These are phyloP conservation scores for Irpex lacteus DNA, from an alignment of 1,284 basidiomycete species.

Conservation along the genomic window DNA sequence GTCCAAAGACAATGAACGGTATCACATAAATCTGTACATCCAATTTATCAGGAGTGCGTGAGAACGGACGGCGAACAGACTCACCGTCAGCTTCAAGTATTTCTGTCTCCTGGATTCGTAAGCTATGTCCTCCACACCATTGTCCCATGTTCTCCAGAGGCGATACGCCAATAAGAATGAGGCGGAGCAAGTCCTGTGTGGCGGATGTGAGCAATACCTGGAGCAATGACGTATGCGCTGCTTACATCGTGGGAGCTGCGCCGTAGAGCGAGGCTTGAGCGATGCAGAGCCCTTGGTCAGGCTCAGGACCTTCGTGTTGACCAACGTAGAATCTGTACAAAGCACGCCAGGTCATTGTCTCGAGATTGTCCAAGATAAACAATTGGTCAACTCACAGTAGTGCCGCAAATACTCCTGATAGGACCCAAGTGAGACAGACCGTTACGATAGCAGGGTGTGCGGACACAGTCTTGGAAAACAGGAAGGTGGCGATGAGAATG, in stretches of 20 bases:
- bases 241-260: slow-evolving; percentile 45
- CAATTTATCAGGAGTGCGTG: background rate
- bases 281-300: slow-evolving; percentile 37
- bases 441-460: slow-evolving; percentile 50
- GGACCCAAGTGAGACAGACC: slow-evolving; percentile 49
- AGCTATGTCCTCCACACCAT: background rate
- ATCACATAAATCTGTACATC: slow-evolving; percentile 8
- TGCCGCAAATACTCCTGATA: slow-evolving; percentile 31
- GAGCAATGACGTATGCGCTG: background rate
- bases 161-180: slow-evolving; percentile 17
- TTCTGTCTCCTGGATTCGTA: slow-evolving; percentile 2
- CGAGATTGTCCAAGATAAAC: background rate
- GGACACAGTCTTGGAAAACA: slow-evolving; percentile 37
- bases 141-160: slow-evolving; percentile 18
- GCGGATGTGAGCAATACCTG: background rate
- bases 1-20: slow-evolving; percentile 21
- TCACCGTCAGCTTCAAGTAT: slow-evolving; percentile 11
- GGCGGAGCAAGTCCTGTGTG: slow-evolving; percentile 5
- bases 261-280: slow-evolving; percentile 42
- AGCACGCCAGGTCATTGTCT: background rate
- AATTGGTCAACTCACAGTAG: slow-evolving; percentile 32
- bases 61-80: background rate
- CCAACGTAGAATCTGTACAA: slow-evolving; percentile 30
- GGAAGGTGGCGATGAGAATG: slow-evolving; percentile 44
- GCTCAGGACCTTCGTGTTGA: slow-evolving; percentile 36